Conservation (phyloP, 805 yeast species). For the Brettanomyces sp. region DNA sequence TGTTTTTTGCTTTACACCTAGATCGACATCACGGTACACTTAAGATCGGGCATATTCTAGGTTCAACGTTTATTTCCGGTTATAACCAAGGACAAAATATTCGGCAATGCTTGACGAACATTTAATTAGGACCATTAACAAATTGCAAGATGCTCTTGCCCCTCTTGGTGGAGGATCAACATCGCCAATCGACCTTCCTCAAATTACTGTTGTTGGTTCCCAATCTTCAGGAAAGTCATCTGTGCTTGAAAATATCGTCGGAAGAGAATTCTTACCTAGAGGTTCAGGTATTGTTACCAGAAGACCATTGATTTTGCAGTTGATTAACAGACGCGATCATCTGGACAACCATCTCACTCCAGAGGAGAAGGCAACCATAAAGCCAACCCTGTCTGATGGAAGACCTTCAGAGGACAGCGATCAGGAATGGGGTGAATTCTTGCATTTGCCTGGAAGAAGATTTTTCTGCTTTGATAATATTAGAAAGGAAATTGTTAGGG, state of each 20-base stretch:
- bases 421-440: constrained; percentile 96
- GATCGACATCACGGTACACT: too few relatives aligned
- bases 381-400: constrained; percentile 35
- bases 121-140: constrained; percentile 76
- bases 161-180: constrained; percentile 85
- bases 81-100: too few relatives aligned
- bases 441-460: constrained; percentile 83
- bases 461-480: constrained; percentile 84
- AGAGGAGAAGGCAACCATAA: constrained; percentile 34
- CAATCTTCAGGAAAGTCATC: constrained; percentile 87
- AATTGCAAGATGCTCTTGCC: constrained; percentile 92
- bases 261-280: constrained; percentile 83
- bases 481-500: constrained; percentile 82
- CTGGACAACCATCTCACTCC: constrained; percentile 12
- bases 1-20: too few relatives aligned
- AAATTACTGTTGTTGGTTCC: constrained; percentile 91
- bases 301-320: constrained; percentile 76
- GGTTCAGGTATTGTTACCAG: constrained; percentile 91
- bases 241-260: constrained; percentile 83
- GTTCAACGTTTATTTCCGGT: too few relatives aligned
- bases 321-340: constrained; percentile 55
- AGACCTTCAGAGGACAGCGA: constrained; percentile 57
- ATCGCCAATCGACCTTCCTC: constrained; percentile 89
- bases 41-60: too few relatives aligned
- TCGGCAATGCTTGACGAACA: constrained; percentile 54